Conservation (phyloP, 169 alveolate genomes). For the Eimeria necatrix region DNA sequence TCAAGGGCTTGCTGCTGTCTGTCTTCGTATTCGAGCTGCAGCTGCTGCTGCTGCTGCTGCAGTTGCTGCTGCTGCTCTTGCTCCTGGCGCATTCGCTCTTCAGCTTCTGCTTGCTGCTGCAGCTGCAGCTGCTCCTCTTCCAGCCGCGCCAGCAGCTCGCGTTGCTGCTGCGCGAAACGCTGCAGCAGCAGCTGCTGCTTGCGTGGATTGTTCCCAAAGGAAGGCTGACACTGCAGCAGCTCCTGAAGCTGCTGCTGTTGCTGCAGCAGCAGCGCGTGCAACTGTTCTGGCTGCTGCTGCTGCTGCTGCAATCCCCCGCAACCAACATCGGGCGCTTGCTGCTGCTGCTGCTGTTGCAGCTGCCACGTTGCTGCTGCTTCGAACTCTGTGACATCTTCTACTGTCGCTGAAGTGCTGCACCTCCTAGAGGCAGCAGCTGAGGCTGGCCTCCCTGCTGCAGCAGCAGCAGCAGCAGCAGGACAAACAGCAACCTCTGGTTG, state of each 20-base stretch:
- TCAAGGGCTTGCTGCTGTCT: slow-evolving; percentile 43
- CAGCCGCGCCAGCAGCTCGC: slow-evolving; percentile 24
- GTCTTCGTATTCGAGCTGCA: neutral
- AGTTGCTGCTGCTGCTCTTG: neutral
- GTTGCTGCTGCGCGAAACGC: slow-evolving; percentile 28
- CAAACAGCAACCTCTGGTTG: neutral
- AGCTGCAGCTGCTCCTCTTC: slow-evolving; percentile 44
- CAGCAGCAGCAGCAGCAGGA: neutral
- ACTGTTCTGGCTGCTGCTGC: slow-evolving; percentile 8
- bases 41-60: slow-evolving; percentile 64
- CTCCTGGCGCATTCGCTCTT: neutral
- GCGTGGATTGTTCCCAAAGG: neutral
- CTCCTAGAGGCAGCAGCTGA: neutral
- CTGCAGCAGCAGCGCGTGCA: slow-evolving; percentile 45
- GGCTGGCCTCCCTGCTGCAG: neutral
- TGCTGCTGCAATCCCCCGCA: neutral
- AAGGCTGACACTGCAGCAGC: slow-evolving; percentile 12
- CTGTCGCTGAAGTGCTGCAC: too few relatives aligned
- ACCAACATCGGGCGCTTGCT: neutral
- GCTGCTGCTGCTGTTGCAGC: slow-evolving; percentile 11
- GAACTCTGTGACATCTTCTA: neutral
- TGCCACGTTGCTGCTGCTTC: neutral
- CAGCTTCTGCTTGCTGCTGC: neutral
- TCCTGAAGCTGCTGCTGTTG: slow-evolving; percentile 45
- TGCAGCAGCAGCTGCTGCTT: slow-evolving; percentile 33